These are phyloP conservation scores for Globisporangium uncinulatum DNA, from an alignment of 352 stramenopile genomes.

Conservation along the genomic window DNA sequence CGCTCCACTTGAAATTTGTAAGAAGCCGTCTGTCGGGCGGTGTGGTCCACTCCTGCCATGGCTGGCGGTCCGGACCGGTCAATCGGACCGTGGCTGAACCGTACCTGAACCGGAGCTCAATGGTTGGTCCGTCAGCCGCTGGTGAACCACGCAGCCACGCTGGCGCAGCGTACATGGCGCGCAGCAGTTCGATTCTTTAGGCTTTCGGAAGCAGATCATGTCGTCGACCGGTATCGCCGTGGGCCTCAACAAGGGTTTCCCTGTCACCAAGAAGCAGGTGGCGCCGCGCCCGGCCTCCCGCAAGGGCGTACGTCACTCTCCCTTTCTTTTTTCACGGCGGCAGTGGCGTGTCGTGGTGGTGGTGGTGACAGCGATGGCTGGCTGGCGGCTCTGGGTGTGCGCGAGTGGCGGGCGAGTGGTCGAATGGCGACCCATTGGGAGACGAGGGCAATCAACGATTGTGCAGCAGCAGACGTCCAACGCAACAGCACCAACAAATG, in stretches of 20 bases:
- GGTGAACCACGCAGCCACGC: conserved; percentile 1
- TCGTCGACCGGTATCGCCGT: conserved; percentile 90
- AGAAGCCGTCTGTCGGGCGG: neutral
- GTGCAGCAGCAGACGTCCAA: neutral
- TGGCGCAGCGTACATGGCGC: conserved; percentile 9
- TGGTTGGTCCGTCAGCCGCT: conserved; percentile 18
- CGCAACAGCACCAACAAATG: neutral
- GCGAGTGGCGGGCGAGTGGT: neutral
- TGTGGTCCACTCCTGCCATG: conserved; percentile 1
- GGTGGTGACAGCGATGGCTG: neutral
- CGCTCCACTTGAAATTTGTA: neutral
- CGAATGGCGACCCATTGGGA: neutral
- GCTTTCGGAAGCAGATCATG: conserved; percentile 86
- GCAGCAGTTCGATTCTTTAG: conserved; percentile 84
- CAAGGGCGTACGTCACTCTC: conserved; percentile 84
- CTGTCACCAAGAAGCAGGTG: conserved; percentile 90
- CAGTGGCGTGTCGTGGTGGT: neutral
- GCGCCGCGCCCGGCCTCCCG: conserved; percentile 72
- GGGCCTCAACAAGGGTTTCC: conserved; percentile 91
- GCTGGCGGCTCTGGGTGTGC: neutral
- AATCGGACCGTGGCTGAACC: neutral
- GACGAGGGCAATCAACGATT: neutral
- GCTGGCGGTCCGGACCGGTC: conserved; percentile 8
- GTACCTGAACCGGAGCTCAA: conserved; percentile 4
- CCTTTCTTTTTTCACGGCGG: neutral